phyloP scores from a whole-genome alignment of 2,329 filamentous ascomycete genomes.

The Lachnellula willkommii region DNA sequence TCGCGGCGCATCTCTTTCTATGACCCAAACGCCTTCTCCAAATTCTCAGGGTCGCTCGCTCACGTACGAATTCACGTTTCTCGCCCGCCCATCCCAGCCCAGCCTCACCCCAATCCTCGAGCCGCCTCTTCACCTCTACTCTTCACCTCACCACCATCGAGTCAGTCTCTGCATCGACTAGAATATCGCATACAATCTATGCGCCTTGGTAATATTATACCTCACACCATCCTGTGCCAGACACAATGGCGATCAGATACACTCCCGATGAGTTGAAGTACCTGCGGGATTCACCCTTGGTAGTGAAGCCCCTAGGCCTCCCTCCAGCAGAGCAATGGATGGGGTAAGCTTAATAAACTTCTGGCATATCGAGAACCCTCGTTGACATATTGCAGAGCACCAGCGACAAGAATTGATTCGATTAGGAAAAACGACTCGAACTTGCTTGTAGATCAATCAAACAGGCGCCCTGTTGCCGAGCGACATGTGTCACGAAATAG shows the following conservation, averaged over 20 bases:
- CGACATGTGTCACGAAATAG: constrained; percentile 52
- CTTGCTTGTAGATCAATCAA: constrained; percentile 31
- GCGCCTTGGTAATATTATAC: background rate
- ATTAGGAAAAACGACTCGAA: constrained; percentile 34
- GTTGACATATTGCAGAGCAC: constrained; percentile 25
- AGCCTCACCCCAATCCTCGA: background rate
- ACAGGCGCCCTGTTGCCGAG: constrained; percentile 47
- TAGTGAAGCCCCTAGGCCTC: constrained; percentile 70
- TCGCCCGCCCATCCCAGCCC: background rate
- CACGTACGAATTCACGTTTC: background rate
- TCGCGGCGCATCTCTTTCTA: background rate
- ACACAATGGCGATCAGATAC: constrained; percentile 47
- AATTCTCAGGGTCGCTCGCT: background rate
- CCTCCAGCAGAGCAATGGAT: constrained; percentile 93
- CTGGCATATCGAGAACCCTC: background rate
- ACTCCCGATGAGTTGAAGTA: constrained; percentile 68
- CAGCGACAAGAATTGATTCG: constrained; percentile 41
- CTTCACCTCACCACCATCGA: background rate
- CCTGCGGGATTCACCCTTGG: constrained; percentile 76
- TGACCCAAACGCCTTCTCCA: background rate
- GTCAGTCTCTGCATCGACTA: background rate
- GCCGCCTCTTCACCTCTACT: background rate
- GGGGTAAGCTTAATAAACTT: constrained; percentile 55
- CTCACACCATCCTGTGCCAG: constrained; percentile 2
- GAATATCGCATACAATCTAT: background rate